phyloP scores from a whole-genome alignment of 2,329 filamentous ascomycete genomes.

The Lasiodiplodia citricola region DNA sequence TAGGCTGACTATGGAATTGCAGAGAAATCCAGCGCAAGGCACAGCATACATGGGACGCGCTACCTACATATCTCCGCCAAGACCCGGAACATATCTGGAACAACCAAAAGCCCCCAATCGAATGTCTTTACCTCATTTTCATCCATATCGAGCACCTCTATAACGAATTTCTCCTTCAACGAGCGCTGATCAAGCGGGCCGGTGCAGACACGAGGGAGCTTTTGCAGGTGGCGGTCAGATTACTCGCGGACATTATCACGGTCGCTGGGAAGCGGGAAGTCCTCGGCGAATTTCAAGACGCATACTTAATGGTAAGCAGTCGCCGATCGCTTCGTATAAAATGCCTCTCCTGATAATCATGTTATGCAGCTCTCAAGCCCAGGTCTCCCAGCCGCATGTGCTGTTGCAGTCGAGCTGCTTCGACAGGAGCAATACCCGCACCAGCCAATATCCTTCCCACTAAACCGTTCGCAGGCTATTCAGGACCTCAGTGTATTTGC shows the following conservation, averaged over 20 bases:
- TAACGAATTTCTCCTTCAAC: constrained; percentile 64
- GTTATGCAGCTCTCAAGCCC: constrained; percentile 39
- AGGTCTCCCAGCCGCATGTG: constrained; percentile 49
- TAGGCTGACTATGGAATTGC: background rate
- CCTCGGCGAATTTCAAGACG: constrained; percentile 51
- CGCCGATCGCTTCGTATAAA: constrained; percentile 1
- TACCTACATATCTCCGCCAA: constrained; percentile 38
- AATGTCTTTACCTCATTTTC: constrained; percentile 51
- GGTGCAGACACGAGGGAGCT: constrained; percentile 36
- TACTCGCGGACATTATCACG: constrained; percentile 46
- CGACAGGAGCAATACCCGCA: constrained; percentile 42
- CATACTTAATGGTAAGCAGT: constrained; percentile 8
- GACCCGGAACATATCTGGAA: constrained; percentile 26
- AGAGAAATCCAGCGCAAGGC: constrained; percentile 34
- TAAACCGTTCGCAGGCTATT: constrained; percentile 52
- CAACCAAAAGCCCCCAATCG: constrained; percentile 38
- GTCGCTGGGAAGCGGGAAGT: constrained; percentile 46
- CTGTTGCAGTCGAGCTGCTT: constrained; percentile 51
- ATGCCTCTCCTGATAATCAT: constrained; percentile 35
- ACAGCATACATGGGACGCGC: constrained; percentile 33
- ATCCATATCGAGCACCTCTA: constrained; percentile 59
- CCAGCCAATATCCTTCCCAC: constrained; percentile 31
- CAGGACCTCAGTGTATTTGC: constrained; percentile 50
- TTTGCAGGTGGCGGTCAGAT: constrained; percentile 44
- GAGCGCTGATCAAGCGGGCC: constrained; percentile 52